Conservation (phyloP, 441 rosid genomes). For the Biscutella auriculata region DNA sequence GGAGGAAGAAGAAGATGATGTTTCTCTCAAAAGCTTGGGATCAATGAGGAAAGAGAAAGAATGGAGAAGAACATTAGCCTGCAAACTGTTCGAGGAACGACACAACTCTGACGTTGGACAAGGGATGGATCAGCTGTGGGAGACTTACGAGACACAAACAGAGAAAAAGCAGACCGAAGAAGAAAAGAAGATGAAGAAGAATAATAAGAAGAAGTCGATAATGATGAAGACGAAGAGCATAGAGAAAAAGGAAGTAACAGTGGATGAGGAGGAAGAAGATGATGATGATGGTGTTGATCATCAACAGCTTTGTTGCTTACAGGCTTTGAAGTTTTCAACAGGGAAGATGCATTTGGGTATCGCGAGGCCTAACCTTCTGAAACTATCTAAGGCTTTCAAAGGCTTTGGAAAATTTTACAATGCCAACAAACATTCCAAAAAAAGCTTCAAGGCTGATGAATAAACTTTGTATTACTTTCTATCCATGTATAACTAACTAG, state of each 20-base stretch:
- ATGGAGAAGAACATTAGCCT: constrained; percentile 86
- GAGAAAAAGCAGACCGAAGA: constrained; percentile 20
- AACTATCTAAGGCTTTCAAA: constrained; percentile 54
- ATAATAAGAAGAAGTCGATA: not conserved
- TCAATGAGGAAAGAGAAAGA: constrained; percentile 81
- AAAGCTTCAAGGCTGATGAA: constrained; percentile 11
- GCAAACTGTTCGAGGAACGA: constrained; percentile 85
- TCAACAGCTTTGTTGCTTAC: constrained; percentile 67
- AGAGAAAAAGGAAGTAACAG: constrained; percentile 23
- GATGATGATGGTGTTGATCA: constrained; percentile 54
- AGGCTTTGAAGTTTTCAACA: constrained; percentile 75
- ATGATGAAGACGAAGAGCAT: constrained; percentile 18
- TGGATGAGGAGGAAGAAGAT: constrained; percentile 15
- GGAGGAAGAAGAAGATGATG: constrained; percentile 17
- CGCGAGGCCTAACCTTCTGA: constrained; percentile 63
- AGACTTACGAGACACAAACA: constrained; percentile 59
- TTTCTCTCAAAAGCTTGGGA: constrained; percentile 40
- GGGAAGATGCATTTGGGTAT: constrained; percentile 84
- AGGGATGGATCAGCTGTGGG: constrained; percentile 94
- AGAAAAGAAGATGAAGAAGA: constrained; percentile 27
- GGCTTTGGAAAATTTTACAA: constrained; percentile 64
- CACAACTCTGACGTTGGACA: constrained; percentile 50
- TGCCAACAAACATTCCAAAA: constrained; percentile 39
- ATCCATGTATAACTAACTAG: not conserved
- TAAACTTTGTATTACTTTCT: not conserved